These are phyloP conservation scores for Tetradesmus obliquus DNA, from an alignment of 139 green algal species.

Conservation along the genomic window DNA sequence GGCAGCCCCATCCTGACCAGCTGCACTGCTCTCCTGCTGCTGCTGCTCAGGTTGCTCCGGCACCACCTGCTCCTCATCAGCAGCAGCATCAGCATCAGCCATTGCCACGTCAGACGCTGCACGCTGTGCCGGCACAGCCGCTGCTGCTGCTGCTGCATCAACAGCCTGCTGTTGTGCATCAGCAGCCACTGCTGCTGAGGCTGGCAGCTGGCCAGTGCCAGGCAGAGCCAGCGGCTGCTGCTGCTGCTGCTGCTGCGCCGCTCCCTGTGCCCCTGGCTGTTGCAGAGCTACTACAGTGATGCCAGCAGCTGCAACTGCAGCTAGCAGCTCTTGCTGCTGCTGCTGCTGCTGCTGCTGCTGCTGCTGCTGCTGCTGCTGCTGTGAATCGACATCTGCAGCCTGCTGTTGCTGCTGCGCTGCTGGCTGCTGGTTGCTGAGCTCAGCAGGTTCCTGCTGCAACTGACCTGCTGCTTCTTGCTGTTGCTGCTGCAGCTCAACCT, in stretches of 20 bases:
- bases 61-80: not conserved
- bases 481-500: not conserved
- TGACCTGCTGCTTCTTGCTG: not conserved
- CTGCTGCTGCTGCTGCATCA: constrained; percentile 1
- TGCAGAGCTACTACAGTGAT: not conserved
- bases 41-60: not conserved
- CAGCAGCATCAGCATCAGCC: not conserved
- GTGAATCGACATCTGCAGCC: not conserved
- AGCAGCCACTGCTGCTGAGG: too few relatives aligned
- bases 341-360: constrained; percentile 30
- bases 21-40: not conserved
- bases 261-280: too few relatives aligned
- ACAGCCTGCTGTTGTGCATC: not conserved
- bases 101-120: not conserved
- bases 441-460: not conserved
- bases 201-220: too few relatives aligned
- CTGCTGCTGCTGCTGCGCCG: not conserved
- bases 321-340: not conserved
- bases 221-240: too few relatives aligned
- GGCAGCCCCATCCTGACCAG: not conserved
- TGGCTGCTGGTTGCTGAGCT: not conserved
- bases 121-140: not conserved
- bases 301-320: not conserved
- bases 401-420: not conserved
- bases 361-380: not conserved